Evolutionary conservation across 2,329 filamentous ascomycete genomes (phyloP), one percentile per base, ranked within the genome.

Genomic region (Hirsutella thompsonii): DNA sequence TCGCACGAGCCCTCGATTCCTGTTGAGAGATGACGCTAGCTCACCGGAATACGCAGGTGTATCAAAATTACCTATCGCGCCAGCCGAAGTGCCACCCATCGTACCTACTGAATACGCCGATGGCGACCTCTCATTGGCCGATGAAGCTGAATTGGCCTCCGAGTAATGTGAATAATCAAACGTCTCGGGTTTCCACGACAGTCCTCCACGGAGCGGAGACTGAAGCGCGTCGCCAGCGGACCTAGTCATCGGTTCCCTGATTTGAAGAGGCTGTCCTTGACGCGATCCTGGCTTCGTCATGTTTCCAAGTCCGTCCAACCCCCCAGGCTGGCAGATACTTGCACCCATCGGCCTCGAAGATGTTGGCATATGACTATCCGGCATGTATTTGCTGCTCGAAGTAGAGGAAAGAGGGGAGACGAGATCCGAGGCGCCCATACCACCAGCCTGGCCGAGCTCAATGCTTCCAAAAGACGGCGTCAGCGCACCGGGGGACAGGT

Each of bases 391-490:
- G 41, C 79, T 73, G 41, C 58, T 67, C 1, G 72, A 66, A 19
- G 68, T 65, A 4, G 74, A 60, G 1, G 74, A 78, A 44, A 77
- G 59, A 3, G 76, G 73, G 2, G 76, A 78, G 37, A 76, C 61
- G 14, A 77, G 63, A 44, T 78, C 74, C 1, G 74, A 59, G 43
- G 57, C 68, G 48, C 62, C 63, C 57, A 77, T 67, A 14, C 63
- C 61, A 11, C 60, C 64, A 1, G 67, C 60, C 16, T 74, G 69
- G 40, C 72, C 72, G 53, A 84, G 84, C 2, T 74, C 74, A 49
- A 85, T 77, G 47, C 69, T 69, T 9, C 78, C 76, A 58, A 84
- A 82, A 0, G 74, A 75, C 20, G 81, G 78, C 46, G 74, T 83
- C 20, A 86, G 67, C 10, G 76, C 76, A 0, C 77, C 76, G 1